These are phyloP conservation scores for Fraxinus platypoda DNA, from an alignment of 305 asterid genomes.

Conservation along the genomic window DNA sequence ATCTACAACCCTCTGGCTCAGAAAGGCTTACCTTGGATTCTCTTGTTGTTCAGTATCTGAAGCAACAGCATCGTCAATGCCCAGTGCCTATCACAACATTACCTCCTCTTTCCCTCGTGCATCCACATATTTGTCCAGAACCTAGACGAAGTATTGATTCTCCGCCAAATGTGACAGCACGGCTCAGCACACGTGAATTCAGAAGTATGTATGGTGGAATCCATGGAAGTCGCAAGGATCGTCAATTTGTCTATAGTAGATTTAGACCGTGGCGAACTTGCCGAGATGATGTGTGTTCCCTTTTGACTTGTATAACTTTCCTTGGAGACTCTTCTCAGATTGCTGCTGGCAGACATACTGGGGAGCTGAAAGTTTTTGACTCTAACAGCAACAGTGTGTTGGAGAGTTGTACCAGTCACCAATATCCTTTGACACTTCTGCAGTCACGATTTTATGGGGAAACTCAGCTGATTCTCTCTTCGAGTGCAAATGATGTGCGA, in stretches of 20 bases:
- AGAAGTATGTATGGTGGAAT: slow-evolving; percentile 71
- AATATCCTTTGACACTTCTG: slow-evolving; percentile 72
- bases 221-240: slow-evolving; percentile 88
- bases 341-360: slow-evolving; percentile 84
- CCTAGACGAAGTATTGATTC: slow-evolving; percentile 90
- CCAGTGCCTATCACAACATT: slow-evolving; percentile 96
- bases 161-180: slow-evolving; percentile 86
- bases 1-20: slow-evolving; percentile 53
- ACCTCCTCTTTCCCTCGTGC: slow-evolving; percentile 95
- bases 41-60: slow-evolving; percentile 85
- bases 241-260: slow-evolving; percentile 89
- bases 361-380: slow-evolving; percentile 86
- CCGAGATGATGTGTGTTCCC: slow-evolving; percentile 69
- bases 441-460: slow-evolving; percentile 69
- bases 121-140: slow-evolving; percentile 96
- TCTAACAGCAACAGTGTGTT: slow-evolving; percentile 67
- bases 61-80: slow-evolving; percentile 98
- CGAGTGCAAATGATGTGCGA: slow-evolving; percentile 79
- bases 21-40: slow-evolving; percentile 80
- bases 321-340: slow-evolving; percentile 82
- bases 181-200: slow-evolving; percentile 86
- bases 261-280: slow-evolving; percentile 98
- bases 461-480: slow-evolving; percentile 73
- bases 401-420: slow-evolving; percentile 83
- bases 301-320: slow-evolving; percentile 75